A percentile compares a stretch with the other conserved stretches of the same genome.
Conservation (phyloP, 192 early-diverging fungal genomes). For the Backusella tarrabulga region DNA sequence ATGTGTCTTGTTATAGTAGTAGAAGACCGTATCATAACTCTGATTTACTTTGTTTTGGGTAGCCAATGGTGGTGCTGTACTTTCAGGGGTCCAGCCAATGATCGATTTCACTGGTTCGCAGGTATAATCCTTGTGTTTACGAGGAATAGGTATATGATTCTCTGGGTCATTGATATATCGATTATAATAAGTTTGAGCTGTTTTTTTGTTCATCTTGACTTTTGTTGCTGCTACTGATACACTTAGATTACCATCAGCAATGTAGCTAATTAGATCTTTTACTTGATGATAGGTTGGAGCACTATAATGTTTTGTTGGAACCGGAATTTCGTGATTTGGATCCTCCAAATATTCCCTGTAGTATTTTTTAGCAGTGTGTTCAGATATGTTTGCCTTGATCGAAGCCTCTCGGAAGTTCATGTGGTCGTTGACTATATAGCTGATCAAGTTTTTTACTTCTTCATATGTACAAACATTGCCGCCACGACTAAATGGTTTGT, state of each 20-base stretch:
- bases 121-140: background rate
- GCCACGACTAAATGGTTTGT: background rate
- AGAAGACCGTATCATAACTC: background rate
- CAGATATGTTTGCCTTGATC: background rate
- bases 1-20: background rate
- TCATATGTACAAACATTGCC: background rate
- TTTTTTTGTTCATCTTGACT: background rate
- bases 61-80: background rate
- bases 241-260: background rate
- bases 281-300: background rate
- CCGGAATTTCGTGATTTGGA: background rate
- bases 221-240: background rate
- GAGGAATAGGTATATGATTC: background rate
- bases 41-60: background rate
- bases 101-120: background rate
- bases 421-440: background rate
- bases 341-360: background rate
- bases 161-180: background rate
- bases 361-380: background rate
- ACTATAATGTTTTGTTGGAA: background rate
- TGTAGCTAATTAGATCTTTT: background rate
- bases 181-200: background rate
- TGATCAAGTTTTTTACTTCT: background rate
- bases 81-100: background rate
- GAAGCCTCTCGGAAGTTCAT: background rate